phyloP scores from a whole-genome alignment of 768 basidiomycete genomes.

The Russula brevipes region DNA sequence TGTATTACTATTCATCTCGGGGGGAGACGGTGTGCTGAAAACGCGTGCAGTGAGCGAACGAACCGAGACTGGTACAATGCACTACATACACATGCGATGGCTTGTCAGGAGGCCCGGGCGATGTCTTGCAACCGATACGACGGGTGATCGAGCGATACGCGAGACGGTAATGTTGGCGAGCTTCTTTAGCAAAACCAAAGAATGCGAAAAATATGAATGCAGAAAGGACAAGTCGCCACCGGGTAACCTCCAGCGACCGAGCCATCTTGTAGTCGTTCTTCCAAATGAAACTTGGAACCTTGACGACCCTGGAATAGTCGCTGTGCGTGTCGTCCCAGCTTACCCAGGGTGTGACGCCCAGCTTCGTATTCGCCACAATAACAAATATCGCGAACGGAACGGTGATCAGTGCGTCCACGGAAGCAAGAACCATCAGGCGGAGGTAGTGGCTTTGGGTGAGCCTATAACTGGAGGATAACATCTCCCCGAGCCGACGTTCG shows the following conservation, averaged over 20 bases:
- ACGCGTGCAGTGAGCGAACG: too few relatives aligned
- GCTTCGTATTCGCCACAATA: background rate
- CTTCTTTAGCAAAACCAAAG: constrained; percentile 51
- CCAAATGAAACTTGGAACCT: constrained; percentile 39
- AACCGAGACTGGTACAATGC: too few relatives aligned
- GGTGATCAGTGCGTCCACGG: background rate
- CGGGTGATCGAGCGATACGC: constrained; percentile 27
- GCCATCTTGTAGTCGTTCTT: constrained; percentile 12
- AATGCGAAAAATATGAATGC: constrained; percentile 45
- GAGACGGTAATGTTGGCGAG: constrained; percentile 35
- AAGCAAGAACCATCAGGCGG: background rate
- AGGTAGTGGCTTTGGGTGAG: constrained; percentile 32
- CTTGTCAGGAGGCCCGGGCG: too few relatives aligned
- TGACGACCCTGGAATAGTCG: constrained; percentile 39
- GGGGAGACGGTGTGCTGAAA: too few relatives aligned
- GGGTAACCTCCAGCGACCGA: constrained; percentile 31
- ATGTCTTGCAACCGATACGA: too few relatives aligned
- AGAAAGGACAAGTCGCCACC: constrained; percentile 40
- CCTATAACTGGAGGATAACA: constrained; percentile 26
- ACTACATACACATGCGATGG: too few relatives aligned
- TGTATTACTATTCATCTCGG: too few relatives aligned
- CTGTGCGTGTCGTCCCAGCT: constrained; percentile 50
- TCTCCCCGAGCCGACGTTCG: constrained; percentile 25
- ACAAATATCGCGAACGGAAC: background rate
- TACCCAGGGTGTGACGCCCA: constrained; percentile 29